These are phyloP conservation scores for Leccinum fibrillosum DNA, from an alignment of 768 basidiomycete genomes.

Conservation along the genomic window DNA sequence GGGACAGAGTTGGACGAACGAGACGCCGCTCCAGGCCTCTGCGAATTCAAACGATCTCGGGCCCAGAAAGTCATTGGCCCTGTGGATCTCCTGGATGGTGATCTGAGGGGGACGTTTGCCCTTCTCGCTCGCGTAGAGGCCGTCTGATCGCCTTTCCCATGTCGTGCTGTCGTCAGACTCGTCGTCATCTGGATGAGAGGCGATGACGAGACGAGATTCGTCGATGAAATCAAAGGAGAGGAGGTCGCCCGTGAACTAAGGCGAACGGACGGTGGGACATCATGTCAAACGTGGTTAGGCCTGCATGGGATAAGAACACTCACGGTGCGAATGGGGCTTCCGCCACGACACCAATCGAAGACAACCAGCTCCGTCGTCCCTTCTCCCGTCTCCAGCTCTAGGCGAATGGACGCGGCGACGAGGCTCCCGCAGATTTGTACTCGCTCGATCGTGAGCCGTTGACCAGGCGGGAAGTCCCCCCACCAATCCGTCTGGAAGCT, in stretches of 20 bases:
- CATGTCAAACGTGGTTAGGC: not conserved
- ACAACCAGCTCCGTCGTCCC: constrained; percentile 30
- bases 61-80: constrained; percentile 5
- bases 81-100: constrained; percentile 21
- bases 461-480: constrained; percentile 30
- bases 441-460: constrained; percentile 30
- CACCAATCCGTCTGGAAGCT: constrained; percentile 34
- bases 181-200: constrained; percentile 32
- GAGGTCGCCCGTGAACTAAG: constrained; percentile 26
- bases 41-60: constrained; percentile 50
- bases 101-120: constrained; percentile 32
- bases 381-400: constrained; percentile 32
- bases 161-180: constrained; percentile 28
- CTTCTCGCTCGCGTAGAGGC: constrained; percentile 29
- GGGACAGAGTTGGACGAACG: constrained; percentile 44
- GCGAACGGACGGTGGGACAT: not conserved
- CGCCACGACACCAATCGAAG: constrained; percentile 30
- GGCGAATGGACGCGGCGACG: constrained; percentile 25
- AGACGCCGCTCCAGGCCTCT: constrained; percentile 43
- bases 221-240: constrained; percentile 32
- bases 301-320: not conserved
- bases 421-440: constrained; percentile 27
- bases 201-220: constrained; percentile 24
- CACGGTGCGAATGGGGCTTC: constrained; percentile 27
- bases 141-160: constrained; percentile 31